Conservation (phyloP, 306 rosid species). For the Elaeagnus macrophylla region DNA sequence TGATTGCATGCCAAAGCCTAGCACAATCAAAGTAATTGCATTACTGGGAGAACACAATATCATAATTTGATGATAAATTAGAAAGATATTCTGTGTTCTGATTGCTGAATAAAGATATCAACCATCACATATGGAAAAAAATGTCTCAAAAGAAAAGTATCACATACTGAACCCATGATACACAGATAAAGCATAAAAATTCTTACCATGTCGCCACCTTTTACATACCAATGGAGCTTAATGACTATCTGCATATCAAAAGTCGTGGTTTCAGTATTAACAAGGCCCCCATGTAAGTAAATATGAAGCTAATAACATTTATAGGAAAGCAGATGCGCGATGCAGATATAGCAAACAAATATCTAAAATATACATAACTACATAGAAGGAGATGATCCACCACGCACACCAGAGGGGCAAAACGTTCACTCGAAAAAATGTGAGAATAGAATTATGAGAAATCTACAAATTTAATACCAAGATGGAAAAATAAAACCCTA, state of each 20-base stretch:
- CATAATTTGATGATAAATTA: not conserved
- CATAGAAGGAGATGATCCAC: too few species aligned
- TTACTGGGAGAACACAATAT: not conserved
- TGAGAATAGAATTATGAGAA: too few species aligned
- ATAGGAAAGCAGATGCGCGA: not conserved
- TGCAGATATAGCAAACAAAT: too few species aligned
- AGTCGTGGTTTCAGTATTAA: slow-evolving; percentile 20
- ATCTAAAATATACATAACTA: too few species aligned
- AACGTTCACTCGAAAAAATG: too few species aligned
- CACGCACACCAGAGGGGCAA: too few species aligned
- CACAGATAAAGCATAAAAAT: not conserved
- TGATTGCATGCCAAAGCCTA: too few species aligned
- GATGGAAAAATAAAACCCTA: too few species aligned
- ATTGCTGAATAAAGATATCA: not conserved
- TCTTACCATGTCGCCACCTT: slow-evolving; percentile 68
- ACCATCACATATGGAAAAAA: not conserved
- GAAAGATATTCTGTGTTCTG: not conserved
- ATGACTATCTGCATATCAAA: slow-evolving; percentile 63
- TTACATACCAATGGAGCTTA: slow-evolving; percentile 64
- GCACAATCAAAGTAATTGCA: too few species aligned
- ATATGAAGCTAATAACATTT: not conserved
- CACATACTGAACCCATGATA: not conserved
- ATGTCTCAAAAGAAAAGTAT: not conserved
- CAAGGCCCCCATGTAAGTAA: slow-evolving; percentile 7
- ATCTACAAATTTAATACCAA: too few species aligned